Evolutionary conservation across 1,284 basidiomycete genomes (phyloP).

Genomic region (Puccinia coronata): DNA sequence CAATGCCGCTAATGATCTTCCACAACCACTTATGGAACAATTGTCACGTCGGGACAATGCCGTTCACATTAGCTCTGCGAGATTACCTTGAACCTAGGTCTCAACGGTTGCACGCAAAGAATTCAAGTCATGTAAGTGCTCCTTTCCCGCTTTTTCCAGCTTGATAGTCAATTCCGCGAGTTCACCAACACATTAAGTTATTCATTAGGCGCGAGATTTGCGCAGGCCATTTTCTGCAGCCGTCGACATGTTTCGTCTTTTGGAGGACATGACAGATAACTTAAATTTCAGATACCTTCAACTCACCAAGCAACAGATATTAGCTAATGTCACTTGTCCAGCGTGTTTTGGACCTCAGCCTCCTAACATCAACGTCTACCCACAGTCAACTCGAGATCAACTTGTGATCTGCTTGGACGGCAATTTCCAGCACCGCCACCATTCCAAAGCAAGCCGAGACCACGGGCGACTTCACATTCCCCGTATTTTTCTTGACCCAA

Average conservation of each 20-base stretch:
- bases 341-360: constrained; percentile 16
- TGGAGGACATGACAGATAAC: background rate
- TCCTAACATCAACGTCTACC: background rate
- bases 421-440: constrained; percentile 9
- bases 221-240: background rate
- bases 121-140: background rate
- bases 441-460: background rate
- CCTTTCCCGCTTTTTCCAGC: background rate
- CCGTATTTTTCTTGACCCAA: background rate
- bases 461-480: background rate
- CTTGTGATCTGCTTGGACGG: background rate
- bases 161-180: background rate
- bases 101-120: background rate
- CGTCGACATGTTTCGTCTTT: background rate
- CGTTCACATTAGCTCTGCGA: background rate
- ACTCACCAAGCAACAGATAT: background rate
- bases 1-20: background rate
- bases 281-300: background rate
- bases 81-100: background rate
- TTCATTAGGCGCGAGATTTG: background rate
- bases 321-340: background rate
- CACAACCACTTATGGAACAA: constrained; percentile 18
- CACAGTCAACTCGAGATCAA: background rate
- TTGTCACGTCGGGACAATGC: background rate
- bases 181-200: background rate